Conservation (phyloP, 1,284 basidiomycete species). For the Retiboletus flavoniger region DNA sequence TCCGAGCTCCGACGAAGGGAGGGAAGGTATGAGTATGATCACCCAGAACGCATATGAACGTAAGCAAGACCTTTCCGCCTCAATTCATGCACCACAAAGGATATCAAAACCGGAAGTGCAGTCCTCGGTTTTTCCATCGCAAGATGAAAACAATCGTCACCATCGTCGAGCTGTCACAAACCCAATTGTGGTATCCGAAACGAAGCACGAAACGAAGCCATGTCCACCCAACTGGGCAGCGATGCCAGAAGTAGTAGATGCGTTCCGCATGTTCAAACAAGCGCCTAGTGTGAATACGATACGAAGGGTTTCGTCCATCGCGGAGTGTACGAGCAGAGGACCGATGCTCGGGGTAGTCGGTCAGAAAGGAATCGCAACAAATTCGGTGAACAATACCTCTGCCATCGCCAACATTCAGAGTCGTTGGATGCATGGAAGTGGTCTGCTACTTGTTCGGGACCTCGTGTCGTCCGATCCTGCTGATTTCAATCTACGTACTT, state of each 20-base stretch:
- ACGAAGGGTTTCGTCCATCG: conserved; percentile 9
- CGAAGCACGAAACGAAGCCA: background rate
- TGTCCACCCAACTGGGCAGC: conserved; percentile 18
- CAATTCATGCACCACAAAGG: conserved; percentile 15
- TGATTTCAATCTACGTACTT: conserved; percentile 21
- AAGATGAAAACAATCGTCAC: background rate
- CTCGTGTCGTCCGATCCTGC: conserved; percentile 17
- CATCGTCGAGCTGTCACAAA: background rate
- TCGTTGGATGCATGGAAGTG: conserved; percentile 2
- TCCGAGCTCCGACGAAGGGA: background rate
- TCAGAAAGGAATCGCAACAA: conserved; percentile 21
- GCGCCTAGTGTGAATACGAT: background rate
- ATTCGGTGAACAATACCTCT: conserved; percentile 13
- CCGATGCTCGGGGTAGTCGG: conserved; percentile 6
- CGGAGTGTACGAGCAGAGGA: conserved; percentile 2
- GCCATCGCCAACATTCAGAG: conserved; percentile 14
- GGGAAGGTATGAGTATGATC: background rate
- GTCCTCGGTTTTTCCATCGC: background rate
- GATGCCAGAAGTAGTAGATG: conserved; percentile 22
- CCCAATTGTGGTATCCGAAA: background rate
- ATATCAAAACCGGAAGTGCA: background rate
- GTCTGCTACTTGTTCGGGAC: conserved; percentile 19
- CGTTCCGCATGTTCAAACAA: conserved; percentile 19
- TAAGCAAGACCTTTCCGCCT: conserved; percentile 6
- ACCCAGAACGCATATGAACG: background rate